Evolutionary conservation across 1,284 basidiomycete genomes (phyloP).

Genomic region (Heterobasidion irregulare): DNA sequence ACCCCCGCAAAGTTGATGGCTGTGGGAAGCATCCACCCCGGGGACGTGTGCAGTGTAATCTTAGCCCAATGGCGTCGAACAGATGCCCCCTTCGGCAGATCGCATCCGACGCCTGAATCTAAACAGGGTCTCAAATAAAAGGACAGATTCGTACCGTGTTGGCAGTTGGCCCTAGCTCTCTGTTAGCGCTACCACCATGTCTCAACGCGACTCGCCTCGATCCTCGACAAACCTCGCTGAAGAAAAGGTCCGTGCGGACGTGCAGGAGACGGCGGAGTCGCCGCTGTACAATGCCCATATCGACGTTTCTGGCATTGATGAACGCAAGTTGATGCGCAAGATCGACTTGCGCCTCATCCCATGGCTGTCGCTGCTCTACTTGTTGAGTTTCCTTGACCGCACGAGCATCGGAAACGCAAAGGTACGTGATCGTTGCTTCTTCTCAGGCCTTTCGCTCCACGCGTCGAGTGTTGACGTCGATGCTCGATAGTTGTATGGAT

Average conservation of each 20-base stretch:
- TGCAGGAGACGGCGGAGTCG: neutral
- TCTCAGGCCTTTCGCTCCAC: neutral
- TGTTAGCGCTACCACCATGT: neutral
- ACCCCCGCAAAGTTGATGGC: neutral
- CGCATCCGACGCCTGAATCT: too few relatives aligned
- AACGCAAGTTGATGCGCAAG: conserved; percentile 56
- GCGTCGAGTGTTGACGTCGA: neutral
- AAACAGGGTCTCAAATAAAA: neutral
- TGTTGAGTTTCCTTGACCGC: conserved; percentile 70
- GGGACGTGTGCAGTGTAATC: too few relatives aligned
- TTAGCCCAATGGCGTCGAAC: too few relatives aligned
- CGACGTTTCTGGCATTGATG: conserved; percentile 51
- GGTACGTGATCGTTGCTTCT: conserved; percentile 24
- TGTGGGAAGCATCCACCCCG: neutral
- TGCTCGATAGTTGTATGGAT: conserved; percentile 39
- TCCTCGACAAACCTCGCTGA: neutral
- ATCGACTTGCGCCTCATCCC: conserved; percentile 58
- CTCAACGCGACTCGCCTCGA: neutral
- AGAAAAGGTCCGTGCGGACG: neutral
- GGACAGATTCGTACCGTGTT: neutral
- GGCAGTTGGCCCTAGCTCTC: neutral
- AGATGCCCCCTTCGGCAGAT: too few relatives aligned
- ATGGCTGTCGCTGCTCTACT: conserved; percentile 66
- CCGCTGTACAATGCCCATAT: conserved; percentile 39
- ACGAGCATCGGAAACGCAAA: conserved; percentile 80